Evolutionary conservation across 2,329 filamentous ascomycete species (phyloP), one percentile per base, ranked within the genome.

Genomic region (Colletotrichum tropicale): DNA sequence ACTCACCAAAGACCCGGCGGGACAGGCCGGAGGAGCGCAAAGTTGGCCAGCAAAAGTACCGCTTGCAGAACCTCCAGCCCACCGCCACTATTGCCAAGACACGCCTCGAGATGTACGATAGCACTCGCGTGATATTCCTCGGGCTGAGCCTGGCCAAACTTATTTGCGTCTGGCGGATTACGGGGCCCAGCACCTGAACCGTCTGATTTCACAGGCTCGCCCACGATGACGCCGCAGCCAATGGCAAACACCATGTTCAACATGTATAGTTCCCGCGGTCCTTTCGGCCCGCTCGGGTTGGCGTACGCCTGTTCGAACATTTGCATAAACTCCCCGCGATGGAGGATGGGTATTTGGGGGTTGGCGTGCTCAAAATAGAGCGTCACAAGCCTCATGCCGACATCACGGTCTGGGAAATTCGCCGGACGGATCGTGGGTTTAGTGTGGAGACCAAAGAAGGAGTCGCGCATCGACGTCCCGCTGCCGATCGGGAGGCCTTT

Each of bases 231-330:
- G 21, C 96, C 96, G 21, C 95, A 94, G 8, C 97, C 97, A 80
- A 98, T 98, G 16, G 96, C 96, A 86, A 98, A 98, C 28, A 98
- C 96, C 85, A 98, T 98, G 84, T 98, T 98, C 77, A 98, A 89
- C 86, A 98, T 92, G 85, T 98, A 98, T n/a, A 97, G 89, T 84
- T 98, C 96, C 70, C 94, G 90, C 6, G 95, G 91, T 3, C 94
- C 94, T 30, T 94, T 90, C 69, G 91, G 89, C 74, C 91, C 91
- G 62, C 91, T 89, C 24, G 94, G 91, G 1, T 91, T 90, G 6
- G 91, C 89, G 83, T 98, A 98, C 0, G 95, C 94, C 61, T 92
- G 91, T 70, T 98, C 93, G 82, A 98, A 94, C 86, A 98, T 92
- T 61, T 94, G 91, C 93, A 96, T 95, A 81, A 98, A 98, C 80